Conservation (phyloP, 352 stramenopile genomes). For the Globisporangium alternatum region DNA sequence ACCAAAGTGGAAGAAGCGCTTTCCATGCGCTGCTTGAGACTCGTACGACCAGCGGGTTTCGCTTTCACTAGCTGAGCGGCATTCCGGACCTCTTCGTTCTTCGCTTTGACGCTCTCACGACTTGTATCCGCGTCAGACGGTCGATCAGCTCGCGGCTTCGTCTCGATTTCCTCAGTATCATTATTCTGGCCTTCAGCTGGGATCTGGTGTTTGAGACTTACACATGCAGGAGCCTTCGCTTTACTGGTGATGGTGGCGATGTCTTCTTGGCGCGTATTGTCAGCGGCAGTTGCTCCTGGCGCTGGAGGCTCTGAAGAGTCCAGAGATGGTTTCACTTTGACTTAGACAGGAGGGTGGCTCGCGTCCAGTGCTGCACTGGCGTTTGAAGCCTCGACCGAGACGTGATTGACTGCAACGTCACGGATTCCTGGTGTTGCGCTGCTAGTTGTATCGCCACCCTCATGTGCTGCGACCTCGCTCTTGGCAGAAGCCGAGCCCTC, state of each 20-base stretch:
- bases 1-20: neutral
- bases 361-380: no score
- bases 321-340: no score
- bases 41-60: neutral
- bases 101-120: neutral
- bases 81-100: neutral
- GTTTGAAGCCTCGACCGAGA: no score
- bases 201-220: neutral
- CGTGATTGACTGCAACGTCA: neutral
- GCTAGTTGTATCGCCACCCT: neutral
- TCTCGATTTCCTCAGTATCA: neutral
- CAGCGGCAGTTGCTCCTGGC: no score
- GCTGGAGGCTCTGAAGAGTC: no score
- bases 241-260: neutral
- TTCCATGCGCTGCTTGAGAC: slow-evolving; percentile 6
- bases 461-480: neutral
- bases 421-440: neutral
- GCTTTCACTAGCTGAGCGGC: neutral
- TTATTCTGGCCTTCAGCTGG: neutral
- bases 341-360: no score
- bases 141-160: neutral
- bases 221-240: neutral
- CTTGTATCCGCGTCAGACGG: neutral
- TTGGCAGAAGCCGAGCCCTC: neutral
- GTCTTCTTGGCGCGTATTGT: no score